Evolutionary conservation across 805 yeast genomes (phyloP).

Genomic region (Debaryomyces maramus): DNA sequence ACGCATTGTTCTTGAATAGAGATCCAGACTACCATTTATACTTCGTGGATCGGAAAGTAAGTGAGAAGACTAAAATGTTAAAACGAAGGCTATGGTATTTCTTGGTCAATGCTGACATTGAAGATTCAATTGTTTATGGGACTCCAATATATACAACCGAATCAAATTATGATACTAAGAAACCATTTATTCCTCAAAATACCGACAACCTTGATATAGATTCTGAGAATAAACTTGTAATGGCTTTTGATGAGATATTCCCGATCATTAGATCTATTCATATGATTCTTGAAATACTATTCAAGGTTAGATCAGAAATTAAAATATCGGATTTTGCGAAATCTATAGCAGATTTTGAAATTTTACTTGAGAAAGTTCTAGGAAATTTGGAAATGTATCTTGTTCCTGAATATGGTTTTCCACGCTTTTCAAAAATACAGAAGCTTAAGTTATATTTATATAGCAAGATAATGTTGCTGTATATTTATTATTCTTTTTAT

Average conservation of each 20-base stretch:
- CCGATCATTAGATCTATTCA: neutral
- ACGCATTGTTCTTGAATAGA: conserved; percentile 45
- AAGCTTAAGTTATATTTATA: conserved; percentile 5
- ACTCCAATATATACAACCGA: neutral
- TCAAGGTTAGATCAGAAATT: neutral
- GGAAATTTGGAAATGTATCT: conserved; percentile 4
- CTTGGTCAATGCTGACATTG: conserved; percentile 1
- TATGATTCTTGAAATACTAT: neutral
- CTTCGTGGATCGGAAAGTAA: neutral
- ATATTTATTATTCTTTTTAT: neutral
- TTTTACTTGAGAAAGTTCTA: neutral
- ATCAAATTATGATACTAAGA: conserved; percentile 1
- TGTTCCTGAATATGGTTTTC: neutral
- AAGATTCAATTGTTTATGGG: conserved; percentile 4
- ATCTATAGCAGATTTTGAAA: conserved; percentile 4
- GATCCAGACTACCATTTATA: conserved; percentile 32
- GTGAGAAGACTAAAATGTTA: neutral
- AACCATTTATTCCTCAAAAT: neutral
- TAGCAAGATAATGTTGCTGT: conserved; percentile 4
- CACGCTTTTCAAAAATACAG: neutral
- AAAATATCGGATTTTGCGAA: conserved; percentile 2
- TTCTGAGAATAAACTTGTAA: neutral
- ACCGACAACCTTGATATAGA: neutral
- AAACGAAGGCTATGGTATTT: conserved; percentile 6
- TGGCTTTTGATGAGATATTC: neutral